A percentile compares a stretch with the other conserved stretches of the same genome.
These are phyloP conservation scores for Alternaria brassicicola DNA, from an alignment of 2,329 filamentous ascomycete species.

Conservation along the genomic window DNA sequence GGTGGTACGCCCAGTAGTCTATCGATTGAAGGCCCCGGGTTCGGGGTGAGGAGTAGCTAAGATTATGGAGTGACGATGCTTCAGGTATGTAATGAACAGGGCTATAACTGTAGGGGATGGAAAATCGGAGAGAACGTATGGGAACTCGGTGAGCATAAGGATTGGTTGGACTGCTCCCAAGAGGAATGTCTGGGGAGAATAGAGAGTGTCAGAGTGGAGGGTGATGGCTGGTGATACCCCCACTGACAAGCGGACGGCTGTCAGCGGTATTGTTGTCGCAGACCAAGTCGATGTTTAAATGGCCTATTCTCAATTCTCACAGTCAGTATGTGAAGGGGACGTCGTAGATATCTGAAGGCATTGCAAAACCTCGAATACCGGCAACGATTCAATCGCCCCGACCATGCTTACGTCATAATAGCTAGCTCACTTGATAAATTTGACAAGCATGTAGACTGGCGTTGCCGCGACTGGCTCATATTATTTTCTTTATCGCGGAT, in stretches of 20 bases:
- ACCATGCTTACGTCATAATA: neutral
- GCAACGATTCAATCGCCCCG: neutral
- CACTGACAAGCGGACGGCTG: neutral
- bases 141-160: accelerated
- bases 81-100: neutral
- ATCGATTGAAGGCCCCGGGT: neutral
- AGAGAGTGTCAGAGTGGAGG: neutral
- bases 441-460: neutral
- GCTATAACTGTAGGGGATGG: neutral
- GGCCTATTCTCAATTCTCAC: neutral
- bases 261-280: neutral
- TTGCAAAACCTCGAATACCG: neutral
- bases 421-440: neutral
- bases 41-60: neutral
- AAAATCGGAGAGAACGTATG: neutral
- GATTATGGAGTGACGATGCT: neutral
- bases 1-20: neutral
- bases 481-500: neutral
- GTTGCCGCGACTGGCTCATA: neutral
- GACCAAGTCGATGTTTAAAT: too few species aligned
- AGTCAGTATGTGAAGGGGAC: neutral
- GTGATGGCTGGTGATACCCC: neutral
- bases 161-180: neutral
- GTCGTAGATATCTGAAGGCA: neutral
- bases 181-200: neutral